phyloP scores from a whole-genome alignment of 352 stramenopile genomes.

The Phytopythium cucurbitacearum region DNA sequence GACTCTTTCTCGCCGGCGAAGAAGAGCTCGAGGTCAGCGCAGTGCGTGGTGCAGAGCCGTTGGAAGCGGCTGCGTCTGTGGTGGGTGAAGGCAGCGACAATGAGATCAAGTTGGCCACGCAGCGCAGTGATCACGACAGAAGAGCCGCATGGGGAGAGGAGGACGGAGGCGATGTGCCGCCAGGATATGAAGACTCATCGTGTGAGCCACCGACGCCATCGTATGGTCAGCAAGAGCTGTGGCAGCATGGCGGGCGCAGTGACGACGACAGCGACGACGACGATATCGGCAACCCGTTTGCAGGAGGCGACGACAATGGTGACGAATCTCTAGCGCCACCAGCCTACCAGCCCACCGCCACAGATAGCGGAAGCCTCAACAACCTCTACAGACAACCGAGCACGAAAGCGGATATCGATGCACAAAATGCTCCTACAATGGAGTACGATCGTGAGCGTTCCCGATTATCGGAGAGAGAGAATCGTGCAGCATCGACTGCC shows the following conservation, averaged over 20 bases:
- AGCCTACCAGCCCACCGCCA: neutral
- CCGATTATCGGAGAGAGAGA: no score
- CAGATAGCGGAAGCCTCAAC: neutral
- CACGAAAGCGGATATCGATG: no score
- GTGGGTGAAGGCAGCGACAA: neutral
- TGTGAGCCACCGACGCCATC: no score
- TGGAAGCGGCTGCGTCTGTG: no score
- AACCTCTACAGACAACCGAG: neutral
- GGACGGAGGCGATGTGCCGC: neutral
- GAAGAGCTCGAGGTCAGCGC: neutral
- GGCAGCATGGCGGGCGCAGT: neutral
- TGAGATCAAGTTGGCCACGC: neutral
- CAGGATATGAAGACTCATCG: no score
- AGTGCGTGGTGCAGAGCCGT: no score
- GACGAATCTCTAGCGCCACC: constrained; percentile 8
- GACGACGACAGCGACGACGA: constrained; percentile 1
- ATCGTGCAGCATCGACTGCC: no score
- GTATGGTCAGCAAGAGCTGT: no score
- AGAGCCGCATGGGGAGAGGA: constrained; percentile 4
- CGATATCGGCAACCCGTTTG: neutral
- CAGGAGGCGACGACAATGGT: neutral
- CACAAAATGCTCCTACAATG: no score
- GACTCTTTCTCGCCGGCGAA: neutral
- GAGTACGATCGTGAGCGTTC: no score
- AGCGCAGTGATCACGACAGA: neutral